Base-by-base conservation (phyloP, 257 asterid genomes). In the Forsythia suspensa region DNA sequence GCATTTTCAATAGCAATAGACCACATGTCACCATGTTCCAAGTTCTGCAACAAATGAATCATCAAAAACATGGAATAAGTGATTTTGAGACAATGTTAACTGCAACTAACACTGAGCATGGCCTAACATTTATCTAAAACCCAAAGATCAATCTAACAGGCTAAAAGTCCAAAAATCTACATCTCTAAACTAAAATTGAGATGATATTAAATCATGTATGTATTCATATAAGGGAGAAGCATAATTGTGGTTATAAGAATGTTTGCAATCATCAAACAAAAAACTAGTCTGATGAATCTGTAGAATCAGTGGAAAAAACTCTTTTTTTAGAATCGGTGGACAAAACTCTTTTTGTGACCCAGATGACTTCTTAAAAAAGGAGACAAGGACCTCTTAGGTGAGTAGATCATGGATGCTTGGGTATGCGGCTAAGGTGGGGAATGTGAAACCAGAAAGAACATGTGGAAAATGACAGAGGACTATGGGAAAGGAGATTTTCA, bases 1-100 rank as follows among this genome's bases (percentile, higher is more conserved):
- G 98, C 99, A 92, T 76, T 83, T 83, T 96, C 99, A 71, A 94
- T 80, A 80, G 98, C 98, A 71, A 84, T 18, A 46, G 89, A 93
- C 99, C 99, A 96, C 82, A 69, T 80, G 72, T 94, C 94, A 73
- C 89, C 96, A 72, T 91, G 80, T 77, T 85, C 88, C 91, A 96
- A 82, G 73, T 85, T 90, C 99, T 95, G 90, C 85, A 83, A 84
- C 67, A 74, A 75, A 44, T 21, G 71, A 51, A 77, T 71, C 43
- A 78, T 74, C 71, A 79, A 70, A 73, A 61, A 55, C 66, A 77
- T 76, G 77, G 77, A 77, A 72, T 72, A 70, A 81, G 74, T 59
- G 73, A 37, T 69, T 61, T 73, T 4, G 61, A 41, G 61, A 71
- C 55, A 78, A 18, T 37, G 76, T 4, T 37, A 46, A 75, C 76